These are phyloP conservation scores for Hylodesmum podocarpum DNA, from an alignment of 306 rosid genomes.

Conservation along the genomic window DNA sequence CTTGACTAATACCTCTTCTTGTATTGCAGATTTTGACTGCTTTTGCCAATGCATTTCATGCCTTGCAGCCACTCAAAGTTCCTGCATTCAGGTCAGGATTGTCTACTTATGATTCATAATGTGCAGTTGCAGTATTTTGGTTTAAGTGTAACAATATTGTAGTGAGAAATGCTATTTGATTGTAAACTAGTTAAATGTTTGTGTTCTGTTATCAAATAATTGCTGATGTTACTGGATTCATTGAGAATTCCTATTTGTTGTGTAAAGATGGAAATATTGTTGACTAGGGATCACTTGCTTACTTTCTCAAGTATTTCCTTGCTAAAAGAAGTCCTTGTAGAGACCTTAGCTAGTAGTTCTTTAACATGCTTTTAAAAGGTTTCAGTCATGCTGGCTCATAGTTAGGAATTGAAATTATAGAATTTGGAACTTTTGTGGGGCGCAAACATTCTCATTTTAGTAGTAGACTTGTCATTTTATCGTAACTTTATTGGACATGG, in stretches of 20 bases:
- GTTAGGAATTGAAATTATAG: neutral
- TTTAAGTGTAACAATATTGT: neutral
- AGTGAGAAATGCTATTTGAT: neutral
- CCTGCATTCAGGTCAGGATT: conserved; percentile 80
- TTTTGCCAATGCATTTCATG: conserved; percentile 86
- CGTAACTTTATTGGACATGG: neutral
- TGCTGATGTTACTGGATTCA: neutral
- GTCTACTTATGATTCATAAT: neutral
- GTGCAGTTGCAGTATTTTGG: neutral
- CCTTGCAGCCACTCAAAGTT: conserved; percentile 86
- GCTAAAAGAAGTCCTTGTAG: neutral
- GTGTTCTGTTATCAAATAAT: neutral
- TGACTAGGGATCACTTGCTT: neutral
- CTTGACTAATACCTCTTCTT: conserved; percentile 21
- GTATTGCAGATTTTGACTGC: conserved; percentile 71
- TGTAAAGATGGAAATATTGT: neutral
- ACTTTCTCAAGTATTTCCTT: neutral
- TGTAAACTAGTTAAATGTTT: conserved; percentile 19
- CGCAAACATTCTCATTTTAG: neutral
- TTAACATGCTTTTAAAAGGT: neutral
- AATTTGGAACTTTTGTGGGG: neutral
- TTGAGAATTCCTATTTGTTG: conserved; percentile 1
- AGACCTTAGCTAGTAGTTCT: neutral
- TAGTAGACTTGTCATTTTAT: neutral
- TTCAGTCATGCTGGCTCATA: neutral